Conservation (phyloP, 345 rosid genomes). For the Conringia planisiliqua region DNA sequence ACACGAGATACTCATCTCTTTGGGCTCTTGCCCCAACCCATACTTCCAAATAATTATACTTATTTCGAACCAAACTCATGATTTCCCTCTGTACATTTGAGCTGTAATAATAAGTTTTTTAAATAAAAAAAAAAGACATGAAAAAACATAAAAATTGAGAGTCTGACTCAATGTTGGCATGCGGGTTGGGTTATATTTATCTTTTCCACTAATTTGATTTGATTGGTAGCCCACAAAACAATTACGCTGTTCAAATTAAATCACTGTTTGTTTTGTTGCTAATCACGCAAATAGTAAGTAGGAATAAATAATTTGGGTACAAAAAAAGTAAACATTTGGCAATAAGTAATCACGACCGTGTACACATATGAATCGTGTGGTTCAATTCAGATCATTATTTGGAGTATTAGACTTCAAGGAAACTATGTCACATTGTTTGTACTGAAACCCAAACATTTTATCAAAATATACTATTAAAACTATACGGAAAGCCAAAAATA, state of each 20-base stretch:
- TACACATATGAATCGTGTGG: constrained; percentile 7
- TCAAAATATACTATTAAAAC: background rate
- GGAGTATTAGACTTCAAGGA: constrained; percentile 17
- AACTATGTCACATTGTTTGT: constrained; percentile 1
- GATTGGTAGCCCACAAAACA: background rate
- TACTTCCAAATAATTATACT: constrained; percentile 5
- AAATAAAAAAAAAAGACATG: too few relatives aligned
- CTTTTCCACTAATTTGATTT: background rate
- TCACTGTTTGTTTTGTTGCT: background rate
- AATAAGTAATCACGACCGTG: background rate
- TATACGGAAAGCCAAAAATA: background rate
- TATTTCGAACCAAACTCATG: constrained; percentile 22
- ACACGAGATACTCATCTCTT: background rate
- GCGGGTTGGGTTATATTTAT: background rate
- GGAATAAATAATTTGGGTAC: background rate
- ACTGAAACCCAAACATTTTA: background rate
- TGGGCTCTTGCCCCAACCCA: constrained; percentile 30
- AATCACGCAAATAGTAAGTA: background rate
- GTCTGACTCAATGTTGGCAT: constrained; percentile 27
- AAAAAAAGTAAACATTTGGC: constrained; percentile 19
- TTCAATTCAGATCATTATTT: background rate
- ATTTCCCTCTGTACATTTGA: constrained; percentile 13
- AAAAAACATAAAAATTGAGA: background rate
- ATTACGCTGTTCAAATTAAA: background rate
- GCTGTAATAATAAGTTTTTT: constrained; percentile 5